Percentiles rank a stretch among this genome's conserved stretches.
phyloP scores from a whole-genome alignment of 129 eudicot genomes.

The Heracleum sosnowskyi region DNA sequence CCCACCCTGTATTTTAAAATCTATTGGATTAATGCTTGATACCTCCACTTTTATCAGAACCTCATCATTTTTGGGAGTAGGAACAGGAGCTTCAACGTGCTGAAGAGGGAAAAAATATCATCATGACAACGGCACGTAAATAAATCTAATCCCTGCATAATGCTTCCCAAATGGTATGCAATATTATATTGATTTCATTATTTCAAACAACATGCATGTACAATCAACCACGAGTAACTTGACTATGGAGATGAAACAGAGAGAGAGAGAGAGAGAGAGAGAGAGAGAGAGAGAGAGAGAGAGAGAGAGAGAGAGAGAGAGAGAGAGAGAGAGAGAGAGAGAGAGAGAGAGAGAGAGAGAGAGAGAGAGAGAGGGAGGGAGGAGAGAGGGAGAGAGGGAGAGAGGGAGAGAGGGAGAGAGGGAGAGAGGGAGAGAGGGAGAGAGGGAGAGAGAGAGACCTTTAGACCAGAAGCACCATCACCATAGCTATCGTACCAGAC shows the following conservation, averaged over 20 bases:
- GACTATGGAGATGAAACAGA: no score
- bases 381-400: background rate
- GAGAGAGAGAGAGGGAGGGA: background rate
- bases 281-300: background rate
- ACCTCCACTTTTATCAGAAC: slow-evolving; percentile 50
- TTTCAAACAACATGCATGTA: no score
- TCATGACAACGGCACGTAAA: background rate
- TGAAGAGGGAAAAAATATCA: background rate
- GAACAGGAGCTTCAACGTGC: background rate
- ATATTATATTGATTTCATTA: no score
- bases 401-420: background rate
- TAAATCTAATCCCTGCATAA: no score
- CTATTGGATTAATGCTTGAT: slow-evolving; percentile 48
- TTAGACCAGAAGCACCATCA: background rate
- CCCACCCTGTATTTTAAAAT: slow-evolving; percentile 49
- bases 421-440: background rate
- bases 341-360: background rate
- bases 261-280: background rate
- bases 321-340: background rate
- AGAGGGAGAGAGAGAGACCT: background rate
- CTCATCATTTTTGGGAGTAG: slow-evolving; percentile 42
- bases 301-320: background rate
- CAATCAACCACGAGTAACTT: no score
- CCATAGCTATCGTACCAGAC: background rate
- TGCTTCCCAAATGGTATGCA: no score